Evolutionary conservation across 2,329 filamentous ascomycete genomes (phyloP).

Genomic region (Trichoderma koningiopsis): DNA sequence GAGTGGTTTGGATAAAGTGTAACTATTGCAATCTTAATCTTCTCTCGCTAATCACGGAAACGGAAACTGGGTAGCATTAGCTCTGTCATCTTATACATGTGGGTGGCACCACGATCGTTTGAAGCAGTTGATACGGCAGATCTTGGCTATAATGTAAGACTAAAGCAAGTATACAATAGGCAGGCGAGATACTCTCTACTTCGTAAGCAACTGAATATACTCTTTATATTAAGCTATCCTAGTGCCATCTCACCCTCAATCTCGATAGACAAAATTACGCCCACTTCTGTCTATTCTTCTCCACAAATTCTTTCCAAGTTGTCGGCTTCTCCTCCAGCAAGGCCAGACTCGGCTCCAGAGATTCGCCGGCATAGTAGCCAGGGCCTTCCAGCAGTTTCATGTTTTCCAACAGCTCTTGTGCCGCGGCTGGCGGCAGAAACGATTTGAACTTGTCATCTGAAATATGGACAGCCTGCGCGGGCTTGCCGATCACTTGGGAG

Average conservation of each 20-base stretch:
- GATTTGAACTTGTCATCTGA: slow-evolving; percentile 41
- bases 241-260: neutral
- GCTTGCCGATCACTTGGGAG: slow-evolving; percentile 40
- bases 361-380: slow-evolving; percentile 45
- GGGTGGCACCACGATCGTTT: neutral
- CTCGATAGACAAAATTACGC: neutral
- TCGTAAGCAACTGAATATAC: neutral
- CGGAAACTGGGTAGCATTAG: neutral
- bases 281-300: slow-evolving; percentile 38
- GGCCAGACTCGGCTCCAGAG: slow-evolving; percentile 37
- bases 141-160: neutral
- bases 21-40: neutral
- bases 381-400: slow-evolving; percentile 46
- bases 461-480: slow-evolving; percentile 36
- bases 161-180: neutral
- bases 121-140: neutral
- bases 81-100: neutral
- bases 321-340: slow-evolving; percentile 43
- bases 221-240: neutral
- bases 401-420: slow-evolving; percentile 46
- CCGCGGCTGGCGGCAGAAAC: slow-evolving; percentile 35
- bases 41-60: neutral
- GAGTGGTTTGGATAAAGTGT: neutral
- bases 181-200: neutral
- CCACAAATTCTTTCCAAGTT: slow-evolving; percentile 43